Percentiles rank a stretch among this genome's conserved stretches.
These are phyloP conservation scores for Aschersonia sp. DNA, from an alignment of 2,329 filamentous ascomycete genomes.

Conservation along the genomic window DNA sequence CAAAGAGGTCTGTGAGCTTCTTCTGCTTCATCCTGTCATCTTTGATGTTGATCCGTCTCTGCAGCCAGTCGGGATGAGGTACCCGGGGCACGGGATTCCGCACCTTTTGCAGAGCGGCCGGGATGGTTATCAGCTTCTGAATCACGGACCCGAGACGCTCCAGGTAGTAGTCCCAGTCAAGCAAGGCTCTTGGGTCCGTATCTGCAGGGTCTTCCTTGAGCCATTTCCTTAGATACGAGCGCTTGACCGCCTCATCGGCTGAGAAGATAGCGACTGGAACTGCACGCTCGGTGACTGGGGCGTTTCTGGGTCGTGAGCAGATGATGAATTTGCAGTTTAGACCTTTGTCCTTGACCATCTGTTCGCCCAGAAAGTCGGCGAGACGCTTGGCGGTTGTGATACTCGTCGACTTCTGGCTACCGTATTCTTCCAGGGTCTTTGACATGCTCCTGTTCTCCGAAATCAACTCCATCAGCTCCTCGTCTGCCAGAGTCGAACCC, in stretches of 20 bases:
- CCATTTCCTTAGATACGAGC: conserved; percentile 87
- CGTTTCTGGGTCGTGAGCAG: conserved; percentile 69
- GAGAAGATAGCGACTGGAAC: conserved; percentile 96
- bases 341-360: conserved; percentile 99
- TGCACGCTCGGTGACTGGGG: conserved; percentile 87
- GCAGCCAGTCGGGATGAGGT: conserved; percentile 90
- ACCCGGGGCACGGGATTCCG: conserved; percentile 89
- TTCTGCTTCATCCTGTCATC: conserved; percentile 98
- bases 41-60: conserved; percentile 82
- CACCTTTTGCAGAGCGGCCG: conserved; percentile 87
- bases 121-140: conserved; percentile 97
- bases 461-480: conserved; percentile 98
- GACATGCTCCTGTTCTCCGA: conserved; percentile 98
- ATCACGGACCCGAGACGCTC: conserved; percentile 94
- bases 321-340: conserved; percentile 99
- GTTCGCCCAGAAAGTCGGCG: conserved; percentile 90
- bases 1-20: conserved; percentile 91
- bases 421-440: conserved; percentile 95
- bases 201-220: conserved; percentile 81
- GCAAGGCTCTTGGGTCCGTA: conserved; percentile 76
- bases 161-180: conserved; percentile 96
- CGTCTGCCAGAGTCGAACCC: conserved; percentile 80
- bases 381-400: conserved; percentile 93
- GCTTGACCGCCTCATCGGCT: conserved; percentile 75
- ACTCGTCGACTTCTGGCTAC: conserved; percentile 90